A percentile compares a stretch with the other conserved stretches of the same genome.
phyloP scores from a whole-genome alignment of 169 alveolate species.

The Babesia gibsoni region DNA sequence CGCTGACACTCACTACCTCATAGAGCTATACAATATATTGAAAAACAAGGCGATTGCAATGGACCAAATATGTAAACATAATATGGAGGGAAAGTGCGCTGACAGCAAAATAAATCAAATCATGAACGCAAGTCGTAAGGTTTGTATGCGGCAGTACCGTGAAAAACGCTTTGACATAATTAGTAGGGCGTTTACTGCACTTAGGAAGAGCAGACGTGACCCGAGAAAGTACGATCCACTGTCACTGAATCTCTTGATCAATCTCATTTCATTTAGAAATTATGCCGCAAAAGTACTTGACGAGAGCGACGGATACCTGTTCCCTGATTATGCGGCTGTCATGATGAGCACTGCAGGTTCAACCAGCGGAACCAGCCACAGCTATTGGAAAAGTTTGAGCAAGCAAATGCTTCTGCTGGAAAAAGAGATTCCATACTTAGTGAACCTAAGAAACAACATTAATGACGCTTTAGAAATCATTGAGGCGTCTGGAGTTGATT shows the following conservation, averaged over 20 bases:
- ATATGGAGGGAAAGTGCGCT: slow-evolving; percentile 1
- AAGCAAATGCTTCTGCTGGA: slow-evolving; percentile 15
- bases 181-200: background rate
- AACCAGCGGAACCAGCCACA: background rate
- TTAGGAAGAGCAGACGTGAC: background rate
- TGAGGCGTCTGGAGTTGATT: background rate
- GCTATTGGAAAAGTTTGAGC: background rate
- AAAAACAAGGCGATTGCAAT: slow-evolving; percentile 64
- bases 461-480: background rate
- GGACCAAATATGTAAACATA: background rate
- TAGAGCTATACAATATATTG: slow-evolving; percentile 84
- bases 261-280: slow-evolving; percentile 49
- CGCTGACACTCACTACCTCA: slow-evolving; percentile 89
- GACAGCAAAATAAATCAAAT: slow-evolving; percentile 31
- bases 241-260: slow-evolving; percentile 43
- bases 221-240: slow-evolving; percentile 10
- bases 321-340: slow-evolving; percentile 37
- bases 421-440: slow-evolving; percentile 38
- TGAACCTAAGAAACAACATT: slow-evolving; percentile 31
- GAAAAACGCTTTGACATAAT: slow-evolving; percentile 22
- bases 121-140: slow-evolving; percentile 36
- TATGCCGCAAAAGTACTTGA: slow-evolving; percentile 50
- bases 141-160: slow-evolving; percentile 49
- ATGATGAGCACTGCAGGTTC: slow-evolving; percentile 6
- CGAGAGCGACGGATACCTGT: slow-evolving; percentile 31